Percentiles rank a stretch among this genome's conserved stretches.
Evolutionary conservation across 2,329 filamentous ascomycete genomes (phyloP).

Genomic region (Ustulina deusta): DNA sequence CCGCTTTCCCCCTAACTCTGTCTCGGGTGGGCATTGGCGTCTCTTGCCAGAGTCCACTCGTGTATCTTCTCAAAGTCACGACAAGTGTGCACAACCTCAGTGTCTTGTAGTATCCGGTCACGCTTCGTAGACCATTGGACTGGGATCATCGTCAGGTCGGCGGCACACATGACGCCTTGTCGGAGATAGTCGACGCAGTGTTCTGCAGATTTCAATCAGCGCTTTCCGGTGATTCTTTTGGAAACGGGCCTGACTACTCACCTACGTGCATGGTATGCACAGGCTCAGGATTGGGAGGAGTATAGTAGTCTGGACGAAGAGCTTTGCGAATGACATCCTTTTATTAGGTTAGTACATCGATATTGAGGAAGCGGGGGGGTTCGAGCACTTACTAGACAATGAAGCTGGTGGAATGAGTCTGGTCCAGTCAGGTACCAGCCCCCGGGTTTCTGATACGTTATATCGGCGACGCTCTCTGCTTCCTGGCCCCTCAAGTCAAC

Average conservation of each 20-base stretch:
- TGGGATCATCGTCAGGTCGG: constrained; percentile 18
- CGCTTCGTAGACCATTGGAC: constrained; percentile 12
- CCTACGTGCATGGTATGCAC: constrained; percentile 22
- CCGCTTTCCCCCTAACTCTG: not conserved
- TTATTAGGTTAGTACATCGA: not conserved
- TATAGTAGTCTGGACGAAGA: constrained; percentile 23
- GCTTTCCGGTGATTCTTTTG: not conserved
- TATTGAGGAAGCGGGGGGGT: not conserved
- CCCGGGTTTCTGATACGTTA: constrained; percentile 15
- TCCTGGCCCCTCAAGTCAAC: constrained; percentile 10
- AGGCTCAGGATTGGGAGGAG: constrained; percentile 12
- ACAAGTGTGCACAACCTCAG: constrained; percentile 19
- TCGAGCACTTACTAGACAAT: constrained; percentile 12
- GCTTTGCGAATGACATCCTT: constrained; percentile 15
- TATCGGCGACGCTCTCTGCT: constrained; percentile 9
- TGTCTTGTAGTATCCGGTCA: constrained; percentile 11
- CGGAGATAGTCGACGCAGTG: constrained; percentile 22
- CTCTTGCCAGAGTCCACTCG: constrained; percentile 18
- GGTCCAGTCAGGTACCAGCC: constrained; percentile 21
- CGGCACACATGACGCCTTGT: constrained; percentile 21
- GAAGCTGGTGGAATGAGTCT: constrained; percentile 20
- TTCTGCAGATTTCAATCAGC: not conserved
- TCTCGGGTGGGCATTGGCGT: constrained; percentile 9
- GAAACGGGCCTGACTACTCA: not conserved
- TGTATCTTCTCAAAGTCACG: constrained; percentile 23